Evolutionary conservation across 805 yeast genomes (phyloP), one percentile per base, ranked within the genome.

Genomic region (Lachancea mirantina): DNA sequence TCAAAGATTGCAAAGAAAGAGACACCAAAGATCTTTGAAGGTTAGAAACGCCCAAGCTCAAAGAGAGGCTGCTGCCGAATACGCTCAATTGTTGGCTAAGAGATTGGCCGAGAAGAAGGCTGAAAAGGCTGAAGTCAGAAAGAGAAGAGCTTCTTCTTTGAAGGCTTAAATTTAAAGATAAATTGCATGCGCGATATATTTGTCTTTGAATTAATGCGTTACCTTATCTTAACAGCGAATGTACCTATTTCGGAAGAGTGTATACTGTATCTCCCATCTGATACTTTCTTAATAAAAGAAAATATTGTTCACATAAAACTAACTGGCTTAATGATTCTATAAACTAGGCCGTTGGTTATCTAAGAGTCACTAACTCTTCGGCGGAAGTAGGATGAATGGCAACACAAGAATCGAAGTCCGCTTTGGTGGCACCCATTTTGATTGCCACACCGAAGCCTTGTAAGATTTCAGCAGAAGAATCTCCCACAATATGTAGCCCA

Each of bases 1-100:
- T 68, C 96, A 92, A 75, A 82, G 85, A 64, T 78, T 92, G 69
- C 97, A 89, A 78, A 89, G 96, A 81, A 92, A 92, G 94, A 84
- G 96, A 75, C 88, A 84, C 66, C 80, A 84, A 68, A 83, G 76
- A 68, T 79, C 96, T 60, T 73, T 79, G 72, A 92, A 92, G 82
- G 74, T 84, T 68, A 84, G 78, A 76, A 84, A 84, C 71, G 96
- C 97, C 68, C 95, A 85, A 78, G 87, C 84, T 64, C 95, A 87
- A 74, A 87, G 95, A 85, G 97, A 92, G 70, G 96, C 95, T 74
- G 98, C 99, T 71, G 95, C 97, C 65, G 98, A 92, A 74, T 92
- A 92, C 81, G 94, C 96, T 65, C 95, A 88, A 74, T 77, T 92
- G 66, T 78, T 92, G 68, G 97, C 99, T 66, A 74, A 85, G 76